A percentile compares a stretch with the other conserved stretches of the same genome.
Evolutionary conservation across 192 early-diverging fungal species (phyloP).

Genomic region (Coemansia sp.): DNA sequence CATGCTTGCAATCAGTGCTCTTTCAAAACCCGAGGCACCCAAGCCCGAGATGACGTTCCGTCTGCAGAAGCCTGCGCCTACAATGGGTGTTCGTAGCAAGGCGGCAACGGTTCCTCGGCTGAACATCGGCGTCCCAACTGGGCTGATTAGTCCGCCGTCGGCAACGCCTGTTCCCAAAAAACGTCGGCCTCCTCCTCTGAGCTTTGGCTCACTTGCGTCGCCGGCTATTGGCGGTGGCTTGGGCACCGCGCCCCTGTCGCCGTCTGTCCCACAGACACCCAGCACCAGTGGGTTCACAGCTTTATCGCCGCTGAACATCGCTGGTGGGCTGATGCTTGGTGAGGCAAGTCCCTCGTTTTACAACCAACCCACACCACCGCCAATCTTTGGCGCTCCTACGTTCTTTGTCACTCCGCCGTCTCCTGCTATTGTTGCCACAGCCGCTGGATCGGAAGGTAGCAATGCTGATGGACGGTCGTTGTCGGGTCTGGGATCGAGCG

Average conservation of each 20-base stretch:
- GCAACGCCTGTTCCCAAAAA: slow-evolving; percentile 17
- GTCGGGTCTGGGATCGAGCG: not conserved
- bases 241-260: slow-evolving; percentile 30
- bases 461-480: not conserved
- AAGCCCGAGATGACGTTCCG: slow-evolving; percentile 28
- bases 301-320: slow-evolving; percentile 2
- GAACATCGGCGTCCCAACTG: slow-evolving; percentile 24
- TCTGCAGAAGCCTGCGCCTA: slow-evolving; percentile 35
- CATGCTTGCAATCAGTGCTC: not conserved
- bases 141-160: slow-evolving; percentile 44
- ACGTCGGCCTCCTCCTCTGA: slow-evolving; percentile 33
- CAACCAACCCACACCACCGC: slow-evolving; percentile 30
- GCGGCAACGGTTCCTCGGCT: slow-evolving; percentile 28
- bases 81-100: slow-evolving; percentile 10
- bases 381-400: slow-evolving; percentile 29
- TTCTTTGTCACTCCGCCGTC: slow-evolving; percentile 49
- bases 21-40: not conserved
- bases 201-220: slow-evolving; percentile 27
- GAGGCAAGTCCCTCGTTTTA: slow-evolving; percentile 47
- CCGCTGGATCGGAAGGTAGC: not conserved
- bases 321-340: slow-evolving; percentile 23
- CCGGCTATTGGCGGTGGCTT: not conserved
- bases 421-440: slow-evolving; percentile 13
- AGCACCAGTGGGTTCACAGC: slow-evolving; percentile 4
- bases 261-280: slow-evolving; percentile 34